Percentiles rank a stretch among this genome's conserved stretches.
phyloP scores from a whole-genome alignment of 2,329 filamentous ascomycete genomes.

The Apiospora malaysiana region DNA sequence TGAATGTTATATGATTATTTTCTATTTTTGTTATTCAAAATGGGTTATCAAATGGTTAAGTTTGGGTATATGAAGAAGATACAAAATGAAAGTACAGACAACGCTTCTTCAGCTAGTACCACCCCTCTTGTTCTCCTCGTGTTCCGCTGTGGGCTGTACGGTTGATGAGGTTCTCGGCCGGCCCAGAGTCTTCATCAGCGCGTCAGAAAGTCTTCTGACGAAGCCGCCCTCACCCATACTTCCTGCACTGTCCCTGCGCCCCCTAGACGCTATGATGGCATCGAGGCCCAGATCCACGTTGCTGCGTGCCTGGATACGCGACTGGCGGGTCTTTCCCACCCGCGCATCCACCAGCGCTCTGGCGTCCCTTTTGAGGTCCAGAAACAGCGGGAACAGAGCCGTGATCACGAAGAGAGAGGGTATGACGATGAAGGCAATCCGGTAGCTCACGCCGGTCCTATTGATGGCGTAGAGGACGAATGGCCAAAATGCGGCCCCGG shows the following conservation, averaged over 20 bases:
- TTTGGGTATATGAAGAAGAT: constrained; percentile 18
- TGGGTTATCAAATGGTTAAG: background rate
- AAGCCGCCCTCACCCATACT: constrained; percentile 31
- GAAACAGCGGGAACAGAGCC: constrained; percentile 55
- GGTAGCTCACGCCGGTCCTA: constrained; percentile 63
- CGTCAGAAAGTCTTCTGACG: constrained; percentile 34
- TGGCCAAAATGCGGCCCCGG: constrained; percentile 75
- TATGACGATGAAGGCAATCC: constrained; percentile 69
- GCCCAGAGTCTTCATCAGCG: constrained; percentile 28
- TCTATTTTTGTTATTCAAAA: constrained; percentile 19
- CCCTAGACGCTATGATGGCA: constrained; percentile 43
- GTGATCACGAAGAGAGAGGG: constrained; percentile 56
- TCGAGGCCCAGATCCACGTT: constrained; percentile 52
- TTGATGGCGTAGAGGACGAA: constrained; percentile 75
- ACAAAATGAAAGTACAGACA: background rate
- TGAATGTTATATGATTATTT: background rate
- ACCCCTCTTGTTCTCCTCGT: constrained; percentile 30
- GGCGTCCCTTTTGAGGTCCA: constrained; percentile 54
- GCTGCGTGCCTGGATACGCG: constrained; percentile 40
- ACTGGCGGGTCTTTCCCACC: constrained; percentile 40
- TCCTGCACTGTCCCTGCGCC: constrained; percentile 29
- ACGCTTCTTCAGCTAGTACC: constrained; percentile 25
- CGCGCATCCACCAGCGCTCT: constrained; percentile 51
- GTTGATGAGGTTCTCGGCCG: constrained; percentile 31
- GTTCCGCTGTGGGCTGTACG: constrained; percentile 29